Percentiles rank a stretch among this genome's conserved stretches.
phyloP scores from a whole-genome alignment of 176 grass and related monocot species.

The Poa pratensis region DNA sequence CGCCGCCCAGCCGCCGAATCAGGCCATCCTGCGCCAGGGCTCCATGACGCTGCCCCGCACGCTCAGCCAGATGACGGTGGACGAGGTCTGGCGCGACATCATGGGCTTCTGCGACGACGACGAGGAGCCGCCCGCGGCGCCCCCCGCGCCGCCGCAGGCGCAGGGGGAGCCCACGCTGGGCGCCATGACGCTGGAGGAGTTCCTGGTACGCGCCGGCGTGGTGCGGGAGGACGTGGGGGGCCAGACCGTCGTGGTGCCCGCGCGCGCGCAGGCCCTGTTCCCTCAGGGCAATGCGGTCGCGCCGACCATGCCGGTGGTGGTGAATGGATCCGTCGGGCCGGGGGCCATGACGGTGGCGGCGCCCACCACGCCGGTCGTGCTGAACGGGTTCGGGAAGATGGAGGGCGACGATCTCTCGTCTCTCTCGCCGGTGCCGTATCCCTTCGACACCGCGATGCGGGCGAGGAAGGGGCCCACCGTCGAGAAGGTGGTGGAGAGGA shows the following conservation, averaged over 20 bases:
- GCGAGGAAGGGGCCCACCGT: slow-evolving; percentile 63
- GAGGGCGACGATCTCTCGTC: slow-evolving; percentile 62
- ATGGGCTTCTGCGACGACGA: slow-evolving; percentile 26
- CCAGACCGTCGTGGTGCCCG: slow-evolving; percentile 41
- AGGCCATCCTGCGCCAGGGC: slow-evolving; percentile 68
- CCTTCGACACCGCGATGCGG: slow-evolving; percentile 59
- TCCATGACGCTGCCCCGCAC: slow-evolving; percentile 80
- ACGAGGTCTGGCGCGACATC: slow-evolving; percentile 85
- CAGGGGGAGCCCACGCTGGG: slow-evolving; percentile 67
- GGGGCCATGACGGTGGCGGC: slow-evolving; percentile 48
- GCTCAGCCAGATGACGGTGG: slow-evolving; percentile 86
- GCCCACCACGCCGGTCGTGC: slow-evolving; percentile 54
- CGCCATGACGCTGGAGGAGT: slow-evolving; percentile 94
- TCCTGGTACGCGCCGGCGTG: slow-evolving; percentile 84
- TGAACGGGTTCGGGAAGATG: slow-evolving; percentile 56
- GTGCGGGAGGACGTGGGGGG: slow-evolving; percentile 57
- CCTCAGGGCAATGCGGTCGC: slow-evolving; percentile 52
- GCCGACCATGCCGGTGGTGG: slow-evolving; percentile 35
- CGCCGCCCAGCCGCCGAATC: background rate
- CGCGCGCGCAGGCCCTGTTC: slow-evolving; percentile 47
- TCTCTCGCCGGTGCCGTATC: slow-evolving; percentile 75
- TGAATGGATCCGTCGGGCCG: slow-evolving; percentile 45
- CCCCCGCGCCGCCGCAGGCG: slow-evolving; percentile 16
- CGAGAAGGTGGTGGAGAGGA: slow-evolving; percentile 89
- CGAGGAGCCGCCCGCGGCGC: background rate